These are phyloP conservation scores for Inonotus hispidus DNA, from an alignment of 1,284 basidiomycete genomes.

Conservation along the genomic window DNA sequence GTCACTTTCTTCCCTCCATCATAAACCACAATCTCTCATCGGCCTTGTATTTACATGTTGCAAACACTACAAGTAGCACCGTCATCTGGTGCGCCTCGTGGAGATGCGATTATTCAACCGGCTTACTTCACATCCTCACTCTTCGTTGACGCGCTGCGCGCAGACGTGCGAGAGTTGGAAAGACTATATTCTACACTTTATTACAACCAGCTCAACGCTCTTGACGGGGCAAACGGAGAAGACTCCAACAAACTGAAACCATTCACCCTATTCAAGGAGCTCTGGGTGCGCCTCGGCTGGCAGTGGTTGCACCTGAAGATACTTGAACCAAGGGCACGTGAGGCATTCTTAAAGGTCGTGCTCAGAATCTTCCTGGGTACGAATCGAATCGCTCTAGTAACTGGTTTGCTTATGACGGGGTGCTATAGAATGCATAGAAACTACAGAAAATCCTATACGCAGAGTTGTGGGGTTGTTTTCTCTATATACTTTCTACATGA, in stretches of 20 bases:
- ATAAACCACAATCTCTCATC: too few relatives aligned
- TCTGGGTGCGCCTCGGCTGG: slow-evolving; percentile 69
- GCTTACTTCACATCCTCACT: slow-evolving; percentile 70
- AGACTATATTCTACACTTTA: slow-evolving; percentile 44
- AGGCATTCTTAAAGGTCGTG: slow-evolving; percentile 51
- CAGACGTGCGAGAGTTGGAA: slow-evolving; percentile 53
- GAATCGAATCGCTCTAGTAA: slow-evolving; percentile 18
- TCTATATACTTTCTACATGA: slow-evolving; percentile 59
- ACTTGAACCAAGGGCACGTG: slow-evolving; percentile 57
- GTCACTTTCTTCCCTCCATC: too few relatives aligned
- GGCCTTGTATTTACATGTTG: background rate
- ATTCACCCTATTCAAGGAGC: slow-evolving; percentile 59
- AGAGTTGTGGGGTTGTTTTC: slow-evolving; percentile 58
- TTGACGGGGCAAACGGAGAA: background rate
- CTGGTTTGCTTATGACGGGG: background rate
- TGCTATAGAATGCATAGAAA: slow-evolving; percentile 48
- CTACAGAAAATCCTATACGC: slow-evolving; percentile 42
- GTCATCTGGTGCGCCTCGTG: slow-evolving; percentile 36
- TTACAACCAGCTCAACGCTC: slow-evolving; percentile 16
- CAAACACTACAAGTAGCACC: background rate
- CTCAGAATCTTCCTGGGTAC: slow-evolving; percentile 62
- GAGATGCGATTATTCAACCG: slow-evolving; percentile 61
- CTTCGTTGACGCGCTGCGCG: slow-evolving; percentile 59
- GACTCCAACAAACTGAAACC: slow-evolving; percentile 34
- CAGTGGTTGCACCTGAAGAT: slow-evolving; percentile 65